These are phyloP conservation scores for Pseudonitzschia pungens DNA, from an alignment of 108 stramenopile genomes.

Conservation along the genomic window DNA sequence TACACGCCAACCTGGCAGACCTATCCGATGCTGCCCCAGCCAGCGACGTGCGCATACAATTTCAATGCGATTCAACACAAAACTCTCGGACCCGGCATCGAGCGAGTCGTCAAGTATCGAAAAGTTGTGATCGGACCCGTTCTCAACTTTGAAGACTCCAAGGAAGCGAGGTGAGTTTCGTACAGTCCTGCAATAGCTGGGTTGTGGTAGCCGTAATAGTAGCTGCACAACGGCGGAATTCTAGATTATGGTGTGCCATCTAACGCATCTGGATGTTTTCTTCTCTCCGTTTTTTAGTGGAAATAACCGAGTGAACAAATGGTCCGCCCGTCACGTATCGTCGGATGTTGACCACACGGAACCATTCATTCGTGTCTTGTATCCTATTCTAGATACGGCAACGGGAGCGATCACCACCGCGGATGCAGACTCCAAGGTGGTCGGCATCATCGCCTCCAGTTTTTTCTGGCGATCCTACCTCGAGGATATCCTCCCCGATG, in stretches of 20 bases:
- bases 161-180: background rate
- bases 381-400: slow-evolving; percentile 22
- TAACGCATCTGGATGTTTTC: too few relatives aligned
- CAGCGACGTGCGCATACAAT: background rate
- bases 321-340: slow-evolving; percentile 1
- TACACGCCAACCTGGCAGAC: slow-evolving; percentile 9
- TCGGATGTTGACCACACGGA: background rate
- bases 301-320: background rate
- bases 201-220: background rate
- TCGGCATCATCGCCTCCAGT: slow-evolving; percentile 17
- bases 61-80: slow-evolving; percentile 12
- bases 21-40: background rate
- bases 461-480: slow-evolving; percentile 23
- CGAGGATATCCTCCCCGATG: slow-evolving; percentile 11
- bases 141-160: slow-evolving; percentile 7
- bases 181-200: background rate
- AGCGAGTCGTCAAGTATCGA: background rate
- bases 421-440: slow-evolving; percentile 11
- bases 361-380: slow-evolving; percentile 3
- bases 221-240: background rate
- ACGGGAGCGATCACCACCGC: background rate
- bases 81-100: slow-evolving; percentile 4
- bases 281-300: background rate
- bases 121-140: slow-evolving; percentile 5
- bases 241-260: too few relatives aligned